phyloP scores from a whole-genome alignment of 495 filamentous ascomycete species.

The Chaetomium tenue region DNA sequence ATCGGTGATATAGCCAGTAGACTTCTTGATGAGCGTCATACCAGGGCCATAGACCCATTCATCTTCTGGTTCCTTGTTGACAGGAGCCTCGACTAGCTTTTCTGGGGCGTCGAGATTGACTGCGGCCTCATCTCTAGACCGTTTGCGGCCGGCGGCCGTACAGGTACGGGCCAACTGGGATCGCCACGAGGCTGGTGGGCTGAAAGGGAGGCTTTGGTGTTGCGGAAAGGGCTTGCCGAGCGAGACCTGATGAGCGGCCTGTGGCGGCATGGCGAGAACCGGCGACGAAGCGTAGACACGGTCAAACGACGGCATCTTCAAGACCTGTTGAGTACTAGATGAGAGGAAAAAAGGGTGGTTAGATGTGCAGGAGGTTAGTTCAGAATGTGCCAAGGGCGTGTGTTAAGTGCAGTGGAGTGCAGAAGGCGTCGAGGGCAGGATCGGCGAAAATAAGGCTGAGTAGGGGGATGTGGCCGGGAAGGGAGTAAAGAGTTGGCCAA shows the following conservation, averaged over 20 bases:
- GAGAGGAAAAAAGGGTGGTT: slow-evolving; percentile 25
- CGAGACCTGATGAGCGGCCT: slow-evolving; percentile 46
- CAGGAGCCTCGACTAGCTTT: slow-evolving; percentile 43
- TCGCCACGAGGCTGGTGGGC: slow-evolving; percentile 37
- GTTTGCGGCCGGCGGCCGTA: slow-evolving; percentile 56
- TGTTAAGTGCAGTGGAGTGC: slow-evolving; percentile 12
- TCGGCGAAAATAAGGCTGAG: slow-evolving; percentile 10
- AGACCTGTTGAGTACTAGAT: slow-evolving; percentile 40
- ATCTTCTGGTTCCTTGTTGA: slow-evolving; percentile 52
- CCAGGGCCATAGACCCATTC: slow-evolving; percentile 67
- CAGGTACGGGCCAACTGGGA: slow-evolving; percentile 32
- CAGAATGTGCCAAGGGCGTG: slow-evolving; percentile 20
- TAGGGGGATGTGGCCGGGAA: slow-evolving; percentile 27
- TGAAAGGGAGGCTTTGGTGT: slow-evolving; percentile 43
- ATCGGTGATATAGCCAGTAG: slow-evolving; percentile 58
- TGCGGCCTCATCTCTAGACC: slow-evolving; percentile 62
- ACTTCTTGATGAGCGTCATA: slow-evolving; percentile 72
- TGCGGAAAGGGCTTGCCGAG: slow-evolving; percentile 44
- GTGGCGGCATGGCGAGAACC: slow-evolving; percentile 51
- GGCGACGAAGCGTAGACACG: slow-evolving; percentile 50
- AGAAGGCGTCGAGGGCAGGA: slow-evolving; percentile 5
- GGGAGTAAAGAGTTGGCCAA: slow-evolving; percentile 36
- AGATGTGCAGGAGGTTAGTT: slow-evolving; percentile 30
- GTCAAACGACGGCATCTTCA: slow-evolving; percentile 50
- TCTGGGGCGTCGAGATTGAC: slow-evolving; percentile 55